Evolutionary conservation across 2,329 filamentous ascomycete species (phyloP).

Genomic region (Trichophyton mentagrophytes): DNA sequence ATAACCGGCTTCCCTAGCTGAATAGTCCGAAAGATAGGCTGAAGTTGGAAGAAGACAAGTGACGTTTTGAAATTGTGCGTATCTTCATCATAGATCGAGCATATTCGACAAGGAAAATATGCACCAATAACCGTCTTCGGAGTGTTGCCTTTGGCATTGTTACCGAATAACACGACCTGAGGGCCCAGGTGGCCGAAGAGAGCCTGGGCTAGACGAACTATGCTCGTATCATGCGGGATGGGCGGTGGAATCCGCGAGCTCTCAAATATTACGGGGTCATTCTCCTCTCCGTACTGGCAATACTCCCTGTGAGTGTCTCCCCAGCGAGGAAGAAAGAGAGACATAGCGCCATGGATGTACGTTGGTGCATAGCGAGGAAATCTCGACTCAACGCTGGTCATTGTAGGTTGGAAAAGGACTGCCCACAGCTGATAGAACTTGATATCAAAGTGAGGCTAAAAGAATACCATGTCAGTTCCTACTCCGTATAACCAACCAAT

Average conservation of each 20-base stretch:
- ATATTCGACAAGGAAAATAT: background rate
- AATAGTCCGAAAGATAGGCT: background rate
- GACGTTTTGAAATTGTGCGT: background rate
- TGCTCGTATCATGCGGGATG: background rate
- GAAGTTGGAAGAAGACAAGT: background rate
- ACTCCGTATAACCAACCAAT: background rate
- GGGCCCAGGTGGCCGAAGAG: background rate
- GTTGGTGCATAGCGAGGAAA: background rate
- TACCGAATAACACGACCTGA: background rate
- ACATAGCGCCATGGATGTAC: background rate
- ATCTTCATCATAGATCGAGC: background rate
- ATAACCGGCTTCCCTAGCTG: background rate
- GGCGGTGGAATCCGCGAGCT: background rate
- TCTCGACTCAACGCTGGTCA: background rate
- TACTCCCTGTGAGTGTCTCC: background rate
- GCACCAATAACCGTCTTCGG: background rate
- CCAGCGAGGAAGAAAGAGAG: background rate
- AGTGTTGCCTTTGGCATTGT: background rate
- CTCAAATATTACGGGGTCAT: background rate
- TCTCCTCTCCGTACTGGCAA: background rate
- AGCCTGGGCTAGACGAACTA: background rate
- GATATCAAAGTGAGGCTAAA: background rate
- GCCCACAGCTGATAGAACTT: background rate
- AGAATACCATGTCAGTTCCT: background rate
- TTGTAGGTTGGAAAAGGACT: background rate